These are phyloP conservation scores for Blumeria graminis DNA, from an alignment of 2,329 filamentous ascomycete species.

Conservation along the genomic window DNA sequence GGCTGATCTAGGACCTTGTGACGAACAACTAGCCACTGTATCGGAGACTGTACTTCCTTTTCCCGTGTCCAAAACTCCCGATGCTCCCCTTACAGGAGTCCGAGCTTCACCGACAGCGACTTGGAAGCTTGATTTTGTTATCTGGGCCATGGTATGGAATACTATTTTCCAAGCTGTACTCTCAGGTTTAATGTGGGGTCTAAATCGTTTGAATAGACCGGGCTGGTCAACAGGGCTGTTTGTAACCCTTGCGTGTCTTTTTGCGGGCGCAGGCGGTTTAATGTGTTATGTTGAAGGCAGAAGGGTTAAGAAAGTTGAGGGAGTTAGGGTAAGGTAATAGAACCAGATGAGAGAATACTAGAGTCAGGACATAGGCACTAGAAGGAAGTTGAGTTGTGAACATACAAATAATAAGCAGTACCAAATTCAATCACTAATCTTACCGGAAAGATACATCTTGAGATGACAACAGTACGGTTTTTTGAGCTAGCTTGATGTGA, in stretches of 20 bases:
- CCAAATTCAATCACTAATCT: no score
- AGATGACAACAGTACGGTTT: no score
- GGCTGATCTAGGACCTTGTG: slow-evolving; percentile 26
- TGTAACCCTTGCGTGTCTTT: slow-evolving; percentile 47
- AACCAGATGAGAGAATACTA: slow-evolving; percentile 19
- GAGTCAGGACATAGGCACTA: no score
- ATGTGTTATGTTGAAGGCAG: slow-evolving; percentile 50
- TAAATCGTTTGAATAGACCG: slow-evolving; percentile 49
- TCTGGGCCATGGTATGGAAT: slow-evolving; percentile 59
- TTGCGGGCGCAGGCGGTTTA: slow-evolving; percentile 42
- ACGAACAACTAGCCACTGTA: slow-evolving; percentile 17
- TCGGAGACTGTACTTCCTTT: slow-evolving; percentile 30
- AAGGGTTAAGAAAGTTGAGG: slow-evolving; percentile 46
- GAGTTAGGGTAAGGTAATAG: slow-evolving; percentile 34
- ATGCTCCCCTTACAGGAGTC: slow-evolving; percentile 44
- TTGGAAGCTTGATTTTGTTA: slow-evolving; percentile 60
- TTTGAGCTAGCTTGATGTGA: no score
- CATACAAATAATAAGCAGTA: no score
- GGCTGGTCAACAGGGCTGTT: slow-evolving; percentile 61
- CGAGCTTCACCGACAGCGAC: slow-evolving; percentile 39
- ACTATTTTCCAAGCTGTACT: slow-evolving; percentile 54
- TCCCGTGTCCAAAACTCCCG: slow-evolving; percentile 36
- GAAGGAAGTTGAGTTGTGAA: no score
- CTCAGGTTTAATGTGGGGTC: slow-evolving; percentile 62
- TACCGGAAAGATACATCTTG: no score